phyloP scores from a whole-genome alignment of 2,329 filamentous ascomycete species.

The Phialocephala sp. region DNA sequence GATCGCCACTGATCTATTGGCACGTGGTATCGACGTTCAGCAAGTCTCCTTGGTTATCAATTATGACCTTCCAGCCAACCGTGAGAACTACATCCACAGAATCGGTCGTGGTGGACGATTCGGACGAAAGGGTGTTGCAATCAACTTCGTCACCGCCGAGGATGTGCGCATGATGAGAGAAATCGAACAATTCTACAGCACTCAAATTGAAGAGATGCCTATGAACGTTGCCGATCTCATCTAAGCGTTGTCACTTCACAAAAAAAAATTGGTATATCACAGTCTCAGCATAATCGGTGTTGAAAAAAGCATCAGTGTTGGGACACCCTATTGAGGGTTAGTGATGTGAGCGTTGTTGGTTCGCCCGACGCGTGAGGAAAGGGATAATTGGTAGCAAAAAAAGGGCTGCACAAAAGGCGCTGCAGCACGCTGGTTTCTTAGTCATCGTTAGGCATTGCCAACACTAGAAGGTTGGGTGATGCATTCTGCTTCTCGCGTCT shows the following conservation, averaged over 20 bases:
- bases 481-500: constrained; percentile 39
- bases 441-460: constrained; percentile 39
- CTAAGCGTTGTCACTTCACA: constrained; percentile 51
- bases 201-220: constrained; percentile 99
- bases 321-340: constrained; percentile 37
- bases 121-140: constrained; percentile 99
- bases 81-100: constrained; percentile 99
- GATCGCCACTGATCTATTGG: constrained; percentile 96
- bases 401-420: constrained; percentile 39
- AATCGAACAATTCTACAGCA: constrained; percentile 99
- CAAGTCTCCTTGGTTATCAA: constrained; percentile 99
- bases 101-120: constrained; percentile 99
- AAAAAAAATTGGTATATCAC: constrained; percentile 42
- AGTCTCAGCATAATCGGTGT: constrained; percentile 35
- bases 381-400: constrained; percentile 42
- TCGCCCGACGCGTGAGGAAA: constrained; percentile 43
- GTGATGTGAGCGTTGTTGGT: constrained; percentile 46
- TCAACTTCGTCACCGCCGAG: constrained; percentile 99
- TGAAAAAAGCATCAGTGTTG: constrained; percentile 31
- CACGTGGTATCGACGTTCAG: constrained; percentile 99
- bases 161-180: constrained; percentile 99
- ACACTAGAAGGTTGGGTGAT: constrained; percentile 43
- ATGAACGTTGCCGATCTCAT: constrained; percentile 87
- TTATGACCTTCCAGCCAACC: constrained; percentile 98
- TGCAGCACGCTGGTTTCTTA: constrained; percentile 38